These are phyloP conservation scores for Boletus sp. DNA, from an alignment of 768 basidiomycete genomes.

Conservation along the genomic window DNA sequence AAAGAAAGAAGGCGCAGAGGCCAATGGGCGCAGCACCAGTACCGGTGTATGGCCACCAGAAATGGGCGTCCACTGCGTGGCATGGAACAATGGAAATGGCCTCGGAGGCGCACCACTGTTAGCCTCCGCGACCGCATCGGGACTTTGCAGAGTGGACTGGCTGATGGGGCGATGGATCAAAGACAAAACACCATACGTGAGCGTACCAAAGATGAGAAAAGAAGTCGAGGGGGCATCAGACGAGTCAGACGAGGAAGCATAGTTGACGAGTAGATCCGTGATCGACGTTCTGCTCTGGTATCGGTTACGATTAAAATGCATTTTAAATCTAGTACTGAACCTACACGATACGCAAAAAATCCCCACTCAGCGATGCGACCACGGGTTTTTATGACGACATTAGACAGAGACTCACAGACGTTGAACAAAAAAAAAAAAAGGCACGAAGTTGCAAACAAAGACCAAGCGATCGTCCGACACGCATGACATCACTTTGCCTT, in stretches of 20 bases:
- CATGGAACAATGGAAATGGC: conserved; percentile 80
- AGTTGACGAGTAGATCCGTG: neutral
- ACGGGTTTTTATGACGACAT: neutral
- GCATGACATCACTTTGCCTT: conserved; percentile 55
- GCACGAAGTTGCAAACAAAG: no score
- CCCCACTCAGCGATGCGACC: neutral
- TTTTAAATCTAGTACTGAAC: neutral
- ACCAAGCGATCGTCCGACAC: neutral
- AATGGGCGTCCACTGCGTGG: conserved; percentile 71
- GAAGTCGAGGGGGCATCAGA: conserved; percentile 47
- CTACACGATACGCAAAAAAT: neutral
- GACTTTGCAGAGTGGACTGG: conserved; percentile 82
- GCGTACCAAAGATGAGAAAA: conserved; percentile 57
- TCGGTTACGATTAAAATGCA: neutral
- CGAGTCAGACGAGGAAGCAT: conserved; percentile 29
- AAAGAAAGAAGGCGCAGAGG: conserved; percentile 21
- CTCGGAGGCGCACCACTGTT: conserved; percentile 55
- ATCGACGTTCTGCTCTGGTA: no score
- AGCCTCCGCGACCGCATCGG: conserved; percentile 79
- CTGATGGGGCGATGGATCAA: conserved; percentile 72
- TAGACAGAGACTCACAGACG: neutral
- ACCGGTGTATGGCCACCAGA: conserved; percentile 78
- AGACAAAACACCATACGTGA: conserved; percentile 62
- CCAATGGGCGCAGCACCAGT: conserved; percentile 28
- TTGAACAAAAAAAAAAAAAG: no score